Evolutionary conservation across 1,139 yeast species (phyloP), one percentile per base, ranked within the genome.

Genomic region (Chernovozyma aurita): DNA sequence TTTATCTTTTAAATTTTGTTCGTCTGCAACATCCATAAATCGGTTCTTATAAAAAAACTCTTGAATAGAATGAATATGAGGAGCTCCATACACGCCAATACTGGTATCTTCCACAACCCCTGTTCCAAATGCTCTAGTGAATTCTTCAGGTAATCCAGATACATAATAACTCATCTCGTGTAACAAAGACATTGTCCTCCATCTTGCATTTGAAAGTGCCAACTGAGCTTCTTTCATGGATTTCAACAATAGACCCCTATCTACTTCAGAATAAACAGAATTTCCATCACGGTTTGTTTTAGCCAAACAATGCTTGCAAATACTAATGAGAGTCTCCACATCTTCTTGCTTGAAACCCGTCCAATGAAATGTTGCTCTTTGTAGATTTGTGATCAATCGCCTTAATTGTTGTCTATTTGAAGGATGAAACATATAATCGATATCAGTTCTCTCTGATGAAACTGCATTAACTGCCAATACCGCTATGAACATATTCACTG

Each of bases 401-500:
- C 81, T 60, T 32, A 81, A 54, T 42, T 79, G 80, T 26, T 53
- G 59, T 31, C 76, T 63, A 46, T 80, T 80, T 0, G 71, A 55
- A 0, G 79, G 73, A 57, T 80, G 81, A 48, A 81, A 80, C 85
- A 82, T 78, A 52, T 78, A 82, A 53, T 82, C 88, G 26, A 70
- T 63, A 44, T 76, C 90, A 12, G 66, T 70, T 33, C 87, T 55
- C 49, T 80, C 86, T 0, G 87, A 80, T 3, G 86, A 76, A 2
- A 81, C 84, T 0, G 88, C 85, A 61, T 82, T 82, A 1, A 79
- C 78, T 0, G 86, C 85, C 34, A 82, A 59, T 1, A 80, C 85
- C 0, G 86, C 76, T 4, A 76, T 71, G 50, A 81, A 82, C 12
- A 81, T 55, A 48, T 82, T 80, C 12, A 80, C 64, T 0, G 86